phyloP scores from a whole-genome alignment of 1,284 basidiomycete species.

The Apiotrichum siamense region DNA sequence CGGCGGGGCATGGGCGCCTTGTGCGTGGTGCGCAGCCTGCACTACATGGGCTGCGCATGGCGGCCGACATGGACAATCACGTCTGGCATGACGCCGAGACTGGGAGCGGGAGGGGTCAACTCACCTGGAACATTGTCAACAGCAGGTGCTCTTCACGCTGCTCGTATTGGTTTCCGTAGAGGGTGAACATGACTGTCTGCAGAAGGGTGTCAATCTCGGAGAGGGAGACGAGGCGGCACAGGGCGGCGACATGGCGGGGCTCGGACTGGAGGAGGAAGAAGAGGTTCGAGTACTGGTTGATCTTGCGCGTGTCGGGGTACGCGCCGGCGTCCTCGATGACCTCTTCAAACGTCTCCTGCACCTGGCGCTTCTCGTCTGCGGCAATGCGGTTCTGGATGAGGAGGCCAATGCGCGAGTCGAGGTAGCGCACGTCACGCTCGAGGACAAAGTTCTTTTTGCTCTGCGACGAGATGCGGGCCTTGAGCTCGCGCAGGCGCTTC shows the following conservation, averaged over 20 bases:
- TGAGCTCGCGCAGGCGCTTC: conserved; percentile 89
- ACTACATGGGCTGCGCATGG: no score
- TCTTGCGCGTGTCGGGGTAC: conserved; percentile 86
- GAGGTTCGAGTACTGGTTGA: conserved; percentile 90
- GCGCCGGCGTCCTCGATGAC: conserved; percentile 70
- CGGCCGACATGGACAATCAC: no score
- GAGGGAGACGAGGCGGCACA: conserved; percentile 93
- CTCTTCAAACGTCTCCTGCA: conserved; percentile 89
- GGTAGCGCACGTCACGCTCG: conserved; percentile 94
- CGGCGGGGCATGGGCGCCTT: no score
- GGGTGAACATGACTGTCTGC: conserved; percentile 99
- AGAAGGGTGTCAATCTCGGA: conserved; percentile 97
- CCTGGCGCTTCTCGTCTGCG: conserved; percentile 90
- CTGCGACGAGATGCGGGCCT: conserved; percentile 94
- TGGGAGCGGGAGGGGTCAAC: conserved; percentile 12
- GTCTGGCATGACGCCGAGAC: no score
- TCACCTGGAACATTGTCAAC: conserved; percentile 87
- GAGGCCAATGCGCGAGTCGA: conserved; percentile 94
- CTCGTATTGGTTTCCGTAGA: conserved; percentile 99
- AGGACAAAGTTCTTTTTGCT: conserved; percentile 99
- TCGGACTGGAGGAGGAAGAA: conserved; percentile 98
- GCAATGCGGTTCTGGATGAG: conserved; percentile 98
- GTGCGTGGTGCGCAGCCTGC: no score
- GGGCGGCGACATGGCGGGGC: conserved; percentile 88
- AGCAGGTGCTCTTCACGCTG: conserved; percentile 96